These are phyloP conservation scores for Boletus pseudopeckii DNA, from an alignment of 768 basidiomycete genomes.

Conservation along the genomic window DNA sequence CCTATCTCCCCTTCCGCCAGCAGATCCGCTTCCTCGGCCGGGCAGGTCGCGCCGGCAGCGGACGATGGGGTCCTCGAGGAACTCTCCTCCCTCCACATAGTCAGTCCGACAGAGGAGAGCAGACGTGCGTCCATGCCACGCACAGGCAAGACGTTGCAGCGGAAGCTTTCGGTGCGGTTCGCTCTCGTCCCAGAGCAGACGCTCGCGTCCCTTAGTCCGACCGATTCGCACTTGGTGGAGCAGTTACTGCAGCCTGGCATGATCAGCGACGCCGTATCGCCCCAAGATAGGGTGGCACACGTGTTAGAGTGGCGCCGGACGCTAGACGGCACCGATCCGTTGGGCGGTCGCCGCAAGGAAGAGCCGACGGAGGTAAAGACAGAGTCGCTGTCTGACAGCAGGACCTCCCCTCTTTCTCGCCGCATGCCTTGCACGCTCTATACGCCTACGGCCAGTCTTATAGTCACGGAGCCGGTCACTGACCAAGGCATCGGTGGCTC, in stretches of 20 bases:
- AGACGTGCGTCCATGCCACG: slow-evolving; percentile 5
- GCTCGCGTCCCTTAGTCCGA: slow-evolving; percentile 49
- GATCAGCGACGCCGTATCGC: slow-evolving; percentile 17
- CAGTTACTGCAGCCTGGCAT: slow-evolving; percentile 45
- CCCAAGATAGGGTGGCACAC: slow-evolving; percentile 30
- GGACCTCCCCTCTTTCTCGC: slow-evolving; percentile 24
- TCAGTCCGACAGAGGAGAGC: slow-evolving; percentile 21
- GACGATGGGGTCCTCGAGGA: slow-evolving; percentile 38
- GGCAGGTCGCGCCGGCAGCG: background rate
- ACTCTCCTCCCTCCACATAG: slow-evolving; percentile 46
- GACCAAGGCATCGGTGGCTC: slow-evolving; percentile 32
- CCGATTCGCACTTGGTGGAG: slow-evolving; percentile 45
- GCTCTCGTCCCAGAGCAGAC: slow-evolving; percentile 37
- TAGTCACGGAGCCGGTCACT: slow-evolving; percentile 28
- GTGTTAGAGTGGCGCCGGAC: slow-evolving; percentile 30
- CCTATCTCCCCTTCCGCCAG: slow-evolving; percentile 16
- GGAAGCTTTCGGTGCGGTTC: slow-evolving; percentile 31
- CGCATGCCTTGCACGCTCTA: slow-evolving; percentile 57
- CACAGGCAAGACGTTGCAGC: slow-evolving; percentile 6
- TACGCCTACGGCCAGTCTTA: slow-evolving; percentile 43
- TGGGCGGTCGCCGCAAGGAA: slow-evolving; percentile 35
- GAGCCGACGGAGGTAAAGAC: slow-evolving; percentile 20
- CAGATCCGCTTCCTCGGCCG: background rate
- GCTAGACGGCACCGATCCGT: slow-evolving; percentile 28
- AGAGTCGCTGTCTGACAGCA: background rate